phyloP scores from a whole-genome alignment of 2,329 filamentous ascomycete species.

The Nemania sp. region DNA sequence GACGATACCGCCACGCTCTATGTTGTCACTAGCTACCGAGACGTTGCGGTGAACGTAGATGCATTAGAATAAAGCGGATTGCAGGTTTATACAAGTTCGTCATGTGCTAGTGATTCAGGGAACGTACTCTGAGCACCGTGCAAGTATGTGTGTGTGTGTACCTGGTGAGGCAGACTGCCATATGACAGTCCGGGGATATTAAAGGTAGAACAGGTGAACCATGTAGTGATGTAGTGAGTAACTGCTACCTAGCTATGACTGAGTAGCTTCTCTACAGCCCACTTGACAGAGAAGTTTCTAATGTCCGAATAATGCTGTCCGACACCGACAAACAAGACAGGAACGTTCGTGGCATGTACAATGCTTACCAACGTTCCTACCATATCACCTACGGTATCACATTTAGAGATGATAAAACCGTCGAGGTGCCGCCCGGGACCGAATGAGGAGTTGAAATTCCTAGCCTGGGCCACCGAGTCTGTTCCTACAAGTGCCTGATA shows the following conservation, averaged over 20 bases:
- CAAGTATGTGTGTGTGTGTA: not conserved
- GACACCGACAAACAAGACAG: conserved; percentile 86
- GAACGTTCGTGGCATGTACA: conserved; percentile 95
- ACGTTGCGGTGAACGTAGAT: not conserved
- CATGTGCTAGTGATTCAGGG: not conserved
- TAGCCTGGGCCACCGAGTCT: conserved; percentile 91
- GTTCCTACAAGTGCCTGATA: conserved; percentile 82
- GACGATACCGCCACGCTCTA: conserved; percentile 1
- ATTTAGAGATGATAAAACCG: conserved; percentile 98
- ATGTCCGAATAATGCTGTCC: conserved; percentile 71
- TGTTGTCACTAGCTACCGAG: not conserved
- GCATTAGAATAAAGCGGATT: not conserved
- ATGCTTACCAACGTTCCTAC: conserved; percentile 93
- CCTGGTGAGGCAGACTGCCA: not conserved
- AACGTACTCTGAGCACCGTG: not conserved
- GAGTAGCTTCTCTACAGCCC: conserved; percentile 69
- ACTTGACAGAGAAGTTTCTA: conserved; percentile 69
- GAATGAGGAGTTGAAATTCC: conserved; percentile 95
- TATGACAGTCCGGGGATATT: not conserved
- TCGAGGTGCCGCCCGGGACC: conserved; percentile 79
- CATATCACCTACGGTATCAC: conserved; percentile 99
- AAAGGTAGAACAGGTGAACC: not conserved
- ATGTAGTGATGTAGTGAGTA: too few species aligned
- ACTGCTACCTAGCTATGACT: conserved; percentile 49
- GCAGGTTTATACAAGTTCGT: not conserved